Conservation (phyloP, 192 early-diverging fungal genomes). For the Thamnidium elegans region DNA sequence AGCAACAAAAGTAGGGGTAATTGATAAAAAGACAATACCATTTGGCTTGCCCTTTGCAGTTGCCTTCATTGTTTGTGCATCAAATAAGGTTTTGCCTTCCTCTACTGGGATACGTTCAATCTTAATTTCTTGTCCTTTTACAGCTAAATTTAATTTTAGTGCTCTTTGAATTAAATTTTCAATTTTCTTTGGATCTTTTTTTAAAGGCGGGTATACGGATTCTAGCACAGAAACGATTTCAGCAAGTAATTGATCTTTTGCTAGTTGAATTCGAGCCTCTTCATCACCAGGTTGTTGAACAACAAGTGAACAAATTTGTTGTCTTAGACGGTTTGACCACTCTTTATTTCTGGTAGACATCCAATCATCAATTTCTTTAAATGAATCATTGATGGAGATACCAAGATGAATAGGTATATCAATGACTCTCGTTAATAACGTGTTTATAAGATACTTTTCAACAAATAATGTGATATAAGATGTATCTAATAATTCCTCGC, state of each 20-base stretch:
- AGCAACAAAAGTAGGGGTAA: constrained; percentile 28
- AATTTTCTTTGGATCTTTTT: constrained; percentile 5
- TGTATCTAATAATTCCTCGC: constrained; percentile 5
- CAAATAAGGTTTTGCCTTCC: constrained; percentile 19
- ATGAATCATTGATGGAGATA: constrained; percentile 22
- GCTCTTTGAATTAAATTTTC: constrained; percentile 61
- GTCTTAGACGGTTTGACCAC: constrained; percentile 23
- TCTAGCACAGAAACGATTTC: constrained; percentile 1
- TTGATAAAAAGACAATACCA: constrained; percentile 23
- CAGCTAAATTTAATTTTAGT: constrained; percentile 58
- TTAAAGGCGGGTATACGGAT: constrained; percentile 7
- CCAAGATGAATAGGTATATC: constrained; percentile 29
- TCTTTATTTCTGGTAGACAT: constrained; percentile 21
- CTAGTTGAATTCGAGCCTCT: neutral
- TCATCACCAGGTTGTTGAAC: constrained; percentile 20
- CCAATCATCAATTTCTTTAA: constrained; percentile 23
- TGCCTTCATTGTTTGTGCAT: constrained; percentile 22
- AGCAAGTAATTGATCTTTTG: constrained; percentile 8
- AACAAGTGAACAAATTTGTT: constrained; percentile 23
- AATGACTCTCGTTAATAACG: constrained; percentile 11
- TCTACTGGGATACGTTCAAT: constrained; percentile 40
- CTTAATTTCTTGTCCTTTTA: constrained; percentile 65
- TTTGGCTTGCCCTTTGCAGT: constrained; percentile 21
- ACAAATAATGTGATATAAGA: constrained; percentile 23
- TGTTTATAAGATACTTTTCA: constrained; percentile 28